A percentile compares a stretch with the other conserved stretches of the same genome.
Conservation (phyloP, 306 rosid species). For the Luffa acutangula region DNA sequence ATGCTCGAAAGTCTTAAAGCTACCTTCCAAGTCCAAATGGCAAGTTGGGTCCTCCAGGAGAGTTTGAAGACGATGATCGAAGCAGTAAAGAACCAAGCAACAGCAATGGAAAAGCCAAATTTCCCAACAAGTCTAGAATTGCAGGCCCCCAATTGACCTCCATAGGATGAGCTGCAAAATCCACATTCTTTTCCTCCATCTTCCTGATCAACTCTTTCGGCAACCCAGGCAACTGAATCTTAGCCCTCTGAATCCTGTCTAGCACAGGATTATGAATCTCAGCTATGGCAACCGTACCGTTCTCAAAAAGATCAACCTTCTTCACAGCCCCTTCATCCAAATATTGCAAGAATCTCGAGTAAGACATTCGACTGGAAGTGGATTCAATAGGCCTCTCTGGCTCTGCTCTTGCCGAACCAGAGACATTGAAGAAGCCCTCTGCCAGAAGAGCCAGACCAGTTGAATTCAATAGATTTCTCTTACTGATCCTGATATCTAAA, state of each 20-base stretch:
- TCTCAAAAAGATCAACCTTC: conserved; percentile 66
- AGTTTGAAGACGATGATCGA: conserved; percentile 29
- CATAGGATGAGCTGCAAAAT: conserved; percentile 57
- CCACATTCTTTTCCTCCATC: conserved; percentile 44
- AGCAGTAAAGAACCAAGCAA: conserved; percentile 41
- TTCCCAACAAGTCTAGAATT: conserved; percentile 38
- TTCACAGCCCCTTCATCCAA: conserved; percentile 48
- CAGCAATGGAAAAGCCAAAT: conserved; percentile 58
- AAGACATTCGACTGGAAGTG: conserved; percentile 46
- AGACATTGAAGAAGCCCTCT: conserved; percentile 22
- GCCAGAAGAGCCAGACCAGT: conserved; percentile 23
- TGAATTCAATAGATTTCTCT: conserved; percentile 32
- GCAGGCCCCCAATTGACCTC: conserved; percentile 33
- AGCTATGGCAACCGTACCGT: conserved; percentile 62
- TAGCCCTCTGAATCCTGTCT: conserved; percentile 59
- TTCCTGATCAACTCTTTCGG: conserved; percentile 48
- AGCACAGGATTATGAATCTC: conserved; percentile 45
- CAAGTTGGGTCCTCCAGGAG: conserved; percentile 57
- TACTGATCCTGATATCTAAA: conserved; percentile 20
- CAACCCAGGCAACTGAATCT: conserved; percentile 59
- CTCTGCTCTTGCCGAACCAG: conserved; percentile 40
- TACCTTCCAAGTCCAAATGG: conserved; percentile 82
- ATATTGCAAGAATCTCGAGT: conserved; percentile 61
- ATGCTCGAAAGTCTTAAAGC: not conserved
- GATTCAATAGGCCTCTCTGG: conserved; percentile 47